A percentile compares a stretch with the other conserved stretches of the same genome.
Conservation (phyloP, 257 asterid species). For the Handroanthus guayacan region DNA sequence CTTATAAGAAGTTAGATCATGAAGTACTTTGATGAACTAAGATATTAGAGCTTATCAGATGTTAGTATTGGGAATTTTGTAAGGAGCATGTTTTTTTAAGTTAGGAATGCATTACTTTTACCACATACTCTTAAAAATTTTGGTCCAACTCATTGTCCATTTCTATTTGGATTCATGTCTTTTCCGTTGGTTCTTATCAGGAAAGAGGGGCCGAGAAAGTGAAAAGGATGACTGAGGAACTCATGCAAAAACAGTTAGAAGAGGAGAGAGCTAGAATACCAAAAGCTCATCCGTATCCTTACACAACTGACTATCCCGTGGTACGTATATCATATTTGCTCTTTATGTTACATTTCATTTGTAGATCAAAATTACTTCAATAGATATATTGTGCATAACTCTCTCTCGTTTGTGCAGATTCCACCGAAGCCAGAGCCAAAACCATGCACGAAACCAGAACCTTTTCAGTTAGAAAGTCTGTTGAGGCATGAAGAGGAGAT, state of each 20-base stretch:
- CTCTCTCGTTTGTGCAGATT: slow-evolving; percentile 50
- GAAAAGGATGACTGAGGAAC: slow-evolving; percentile 62
- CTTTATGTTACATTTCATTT: not conserved
- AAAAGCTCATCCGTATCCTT: slow-evolving; percentile 91
- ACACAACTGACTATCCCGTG: slow-evolving; percentile 96
- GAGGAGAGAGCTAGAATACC: slow-evolving; percentile 87
- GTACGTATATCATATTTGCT: slow-evolving; percentile 40
- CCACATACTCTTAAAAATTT: no score
- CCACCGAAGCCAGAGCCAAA: slow-evolving; percentile 97
- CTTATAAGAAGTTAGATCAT: no score
- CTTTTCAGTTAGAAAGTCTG: slow-evolving; percentile 86
- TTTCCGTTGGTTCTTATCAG: slow-evolving; percentile 42
- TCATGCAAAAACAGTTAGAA: slow-evolving; percentile 73
- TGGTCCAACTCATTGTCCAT: not conserved
- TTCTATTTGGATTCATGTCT: slow-evolving; percentile 22
- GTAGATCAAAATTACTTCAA: not conserved
- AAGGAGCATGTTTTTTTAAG: no score
- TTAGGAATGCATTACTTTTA: no score
- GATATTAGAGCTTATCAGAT: no score
- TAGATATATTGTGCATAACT: not conserved
- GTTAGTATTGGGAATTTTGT: no score
- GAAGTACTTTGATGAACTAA: no score
- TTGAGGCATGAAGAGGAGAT: slow-evolving; percentile 89
- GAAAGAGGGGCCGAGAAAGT: slow-evolving; percentile 95
- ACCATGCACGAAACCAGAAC: slow-evolving; percentile 88